Evolutionary conservation across 768 basidiomycete genomes (phyloP).

Genomic region (Mycena latifolia): DNA sequence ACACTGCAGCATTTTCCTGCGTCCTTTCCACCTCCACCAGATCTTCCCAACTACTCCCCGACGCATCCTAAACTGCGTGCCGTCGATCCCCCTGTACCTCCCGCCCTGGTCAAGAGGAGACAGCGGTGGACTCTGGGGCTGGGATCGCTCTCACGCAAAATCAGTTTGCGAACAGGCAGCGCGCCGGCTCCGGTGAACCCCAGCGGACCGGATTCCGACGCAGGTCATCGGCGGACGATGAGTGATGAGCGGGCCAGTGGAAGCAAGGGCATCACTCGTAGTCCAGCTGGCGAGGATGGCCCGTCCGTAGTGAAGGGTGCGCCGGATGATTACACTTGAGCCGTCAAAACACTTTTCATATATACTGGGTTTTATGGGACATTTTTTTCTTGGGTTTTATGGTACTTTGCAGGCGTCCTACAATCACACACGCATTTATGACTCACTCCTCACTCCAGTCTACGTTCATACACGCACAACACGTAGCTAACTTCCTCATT

Average conservation of each 20-base stretch:
- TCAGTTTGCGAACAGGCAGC: slow-evolving; percentile 26
- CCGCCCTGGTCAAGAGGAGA: slow-evolving; percentile 31
- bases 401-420: not conserved
- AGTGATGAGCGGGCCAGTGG: slow-evolving; percentile 16
- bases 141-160: slow-evolving; percentile 24
- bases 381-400: slow-evolving; percentile 19
- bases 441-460: not conserved
- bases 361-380: not conserved
- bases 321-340: slow-evolving; percentile 17
- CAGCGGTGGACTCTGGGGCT: slow-evolving; percentile 32
- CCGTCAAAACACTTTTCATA: not conserved
- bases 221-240: slow-evolving; percentile 8
- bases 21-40: slow-evolving; percentile 30
- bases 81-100: slow-evolving; percentile 30
- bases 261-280: not conserved
- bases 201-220: not conserved
- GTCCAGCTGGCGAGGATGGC: not conserved
- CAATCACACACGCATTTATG: not conserved
- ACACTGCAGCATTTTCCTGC: slow-evolving; percentile 33
- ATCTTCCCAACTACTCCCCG: slow-evolving; percentile 32
- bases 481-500: slow-evolving; percentile 7
- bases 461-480: slow-evolving; percentile 21
- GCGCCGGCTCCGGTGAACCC: slow-evolving; percentile 16
- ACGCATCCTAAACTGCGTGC: slow-evolving; percentile 38
- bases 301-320: not conserved